Evolutionary conservation across 331 rosid genomes (phyloP), one percentile per base, ranked within the genome.

Genomic region (Ulmus americana): DNA sequence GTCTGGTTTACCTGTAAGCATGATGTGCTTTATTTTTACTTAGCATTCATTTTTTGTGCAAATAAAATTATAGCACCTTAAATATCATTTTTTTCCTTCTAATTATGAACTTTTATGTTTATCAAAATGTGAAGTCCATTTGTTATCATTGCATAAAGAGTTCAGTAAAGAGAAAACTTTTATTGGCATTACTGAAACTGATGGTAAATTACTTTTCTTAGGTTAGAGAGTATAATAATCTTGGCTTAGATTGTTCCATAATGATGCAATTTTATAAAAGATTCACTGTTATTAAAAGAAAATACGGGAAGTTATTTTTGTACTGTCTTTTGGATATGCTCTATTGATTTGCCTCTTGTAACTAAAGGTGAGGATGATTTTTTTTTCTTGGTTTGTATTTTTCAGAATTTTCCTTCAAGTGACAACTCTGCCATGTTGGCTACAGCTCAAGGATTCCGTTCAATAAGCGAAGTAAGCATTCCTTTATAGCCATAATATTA

Each of bases 361-460:
- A 61, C 40, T 40, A 68, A 55, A 35, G 22, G 14, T 43, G 39
- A 7, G 49, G 60, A 40, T 15, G 45, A 57, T 6, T 52, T 52
- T 4, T 64, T 39, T 45, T 44, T 71, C 51, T 22, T 66, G 48
- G 61, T 70, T 18, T 61, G 45, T 76, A 45, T 71, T 70, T 75
- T 85, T 73, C 87, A 92, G 98, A 61, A 77, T 69, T 92, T 79
- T 80, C 73, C 92, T 15, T 87, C 86, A 13, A 59, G 84, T 20
- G 95, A 92, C 53, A 86, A 74, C 71, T 80, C 97, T 58, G 69
- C 86, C 22, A 43, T 85, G 39, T 61, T 86, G 75, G 58, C 81
- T 70, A 61, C 77, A 61, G 61, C 87, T 76, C 97, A 86, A 75
- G 91, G 88, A 84, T 86, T 86, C 76, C 94, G 86, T 85, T 72